Evolutionary conservation across 75 land plant genomes (phyloP).

Genomic region (Pinus albicaulis): DNA sequence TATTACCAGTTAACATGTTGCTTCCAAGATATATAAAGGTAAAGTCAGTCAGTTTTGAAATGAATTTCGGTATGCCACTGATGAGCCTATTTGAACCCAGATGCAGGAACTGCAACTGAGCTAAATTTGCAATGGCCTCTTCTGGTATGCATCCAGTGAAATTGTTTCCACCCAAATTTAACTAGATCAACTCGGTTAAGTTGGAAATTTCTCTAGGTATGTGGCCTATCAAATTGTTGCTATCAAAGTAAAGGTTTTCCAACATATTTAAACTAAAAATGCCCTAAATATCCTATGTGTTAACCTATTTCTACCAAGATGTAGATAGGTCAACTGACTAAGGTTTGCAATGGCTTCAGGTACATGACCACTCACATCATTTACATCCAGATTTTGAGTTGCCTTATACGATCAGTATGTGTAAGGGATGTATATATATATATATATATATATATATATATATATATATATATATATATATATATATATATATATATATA

Average conservation of each 20-base stretch:
- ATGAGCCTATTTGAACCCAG: no score
- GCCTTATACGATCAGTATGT: no score
- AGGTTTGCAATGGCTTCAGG: conserved; percentile 26
- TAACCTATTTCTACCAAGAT: conserved; percentile 24
- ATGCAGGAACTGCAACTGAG: no score
- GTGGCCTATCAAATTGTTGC: conserved; percentile 21
- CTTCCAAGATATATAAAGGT: no score
- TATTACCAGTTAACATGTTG: no score
- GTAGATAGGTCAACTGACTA: conserved; percentile 14
- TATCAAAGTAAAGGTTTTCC: conserved; percentile 6
- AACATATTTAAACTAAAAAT: conserved; percentile 27
- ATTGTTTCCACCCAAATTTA: conserved; percentile 16
- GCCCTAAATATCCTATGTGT: conserved; percentile 32
- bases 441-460: no score
- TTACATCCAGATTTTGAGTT: conserved; percentile 1
- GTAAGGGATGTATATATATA: no score
- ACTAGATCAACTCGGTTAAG: conserved; percentile 12
- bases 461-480: no score
- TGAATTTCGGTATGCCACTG: no score
- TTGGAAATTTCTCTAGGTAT: conserved; percentile 32
- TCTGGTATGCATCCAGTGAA: conserved; percentile 26
- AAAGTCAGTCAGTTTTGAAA: no score
- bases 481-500: no score
- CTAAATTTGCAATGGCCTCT: background rate
- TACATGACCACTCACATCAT: conserved; percentile 24